phyloP scores from a whole-genome alignment of 2,329 filamentous ascomycete genomes.

The Venturia effusa region DNA sequence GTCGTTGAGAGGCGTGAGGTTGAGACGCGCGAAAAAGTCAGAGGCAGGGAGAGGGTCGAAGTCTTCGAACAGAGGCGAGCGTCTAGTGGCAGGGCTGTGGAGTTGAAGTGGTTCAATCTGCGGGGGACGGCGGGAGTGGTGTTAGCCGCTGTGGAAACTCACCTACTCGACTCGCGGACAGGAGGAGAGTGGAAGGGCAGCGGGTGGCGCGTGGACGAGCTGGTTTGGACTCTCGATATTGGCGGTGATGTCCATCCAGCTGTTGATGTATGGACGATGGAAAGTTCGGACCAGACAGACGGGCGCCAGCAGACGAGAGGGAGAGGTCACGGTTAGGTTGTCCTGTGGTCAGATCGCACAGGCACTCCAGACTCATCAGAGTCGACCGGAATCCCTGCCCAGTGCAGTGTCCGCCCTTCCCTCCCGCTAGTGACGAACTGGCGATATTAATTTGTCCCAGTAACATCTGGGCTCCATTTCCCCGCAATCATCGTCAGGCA shows the following conservation, averaged over 20 bases:
- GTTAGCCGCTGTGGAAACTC: neutral
- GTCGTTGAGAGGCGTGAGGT: neutral
- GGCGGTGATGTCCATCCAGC: neutral
- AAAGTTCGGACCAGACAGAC: neutral
- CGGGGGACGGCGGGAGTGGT: neutral
- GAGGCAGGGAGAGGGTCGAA: neutral
- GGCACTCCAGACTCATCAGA: neutral
- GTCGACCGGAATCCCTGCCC: neutral
- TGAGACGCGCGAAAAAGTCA: neutral
- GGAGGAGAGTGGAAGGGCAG: neutral
- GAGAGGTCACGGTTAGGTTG: neutral
- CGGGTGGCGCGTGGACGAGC: neutral
- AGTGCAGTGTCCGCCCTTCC: too few relatives aligned
- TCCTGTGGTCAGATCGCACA: neutral
- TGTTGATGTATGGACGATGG: neutral
- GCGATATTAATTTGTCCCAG: neutral
- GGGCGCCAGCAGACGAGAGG: neutral
- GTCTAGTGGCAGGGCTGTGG: neutral
- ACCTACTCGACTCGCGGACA: slow-evolving; percentile 1
- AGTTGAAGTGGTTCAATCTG: neutral
- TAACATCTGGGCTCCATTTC: neutral
- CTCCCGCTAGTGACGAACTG: slow-evolving; percentile 4
- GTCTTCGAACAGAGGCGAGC: neutral
- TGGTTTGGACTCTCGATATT: neutral
- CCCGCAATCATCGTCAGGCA: slow-evolving; percentile 1